These are phyloP conservation scores for Nigrospora oryzae DNA, from an alignment of 2,329 filamentous ascomycete species.

Conservation along the genomic window DNA sequence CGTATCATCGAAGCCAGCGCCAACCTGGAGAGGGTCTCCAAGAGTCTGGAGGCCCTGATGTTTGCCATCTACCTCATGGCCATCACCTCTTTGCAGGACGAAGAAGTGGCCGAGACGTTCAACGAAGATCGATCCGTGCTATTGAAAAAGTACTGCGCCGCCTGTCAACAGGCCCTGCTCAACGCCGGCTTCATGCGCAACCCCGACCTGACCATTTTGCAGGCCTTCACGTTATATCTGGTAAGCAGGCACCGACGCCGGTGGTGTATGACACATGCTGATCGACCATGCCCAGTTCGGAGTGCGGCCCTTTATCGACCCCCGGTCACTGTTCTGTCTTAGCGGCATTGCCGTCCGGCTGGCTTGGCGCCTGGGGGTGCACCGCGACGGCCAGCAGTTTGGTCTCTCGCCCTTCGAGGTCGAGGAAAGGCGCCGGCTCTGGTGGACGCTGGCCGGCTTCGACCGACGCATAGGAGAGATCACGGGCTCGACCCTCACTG, in stretches of 20 bases:
- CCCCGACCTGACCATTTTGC: constrained; percentile 55
- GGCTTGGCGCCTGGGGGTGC: constrained; percentile 60
- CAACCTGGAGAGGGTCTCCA: constrained; percentile 43
- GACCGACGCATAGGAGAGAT: constrained; percentile 63
- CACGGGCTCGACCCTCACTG: constrained; percentile 48
- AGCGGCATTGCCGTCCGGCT: constrained; percentile 59
- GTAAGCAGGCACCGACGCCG: constrained; percentile 30
- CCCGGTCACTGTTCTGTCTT: constrained; percentile 50
- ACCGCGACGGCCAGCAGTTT: constrained; percentile 50
- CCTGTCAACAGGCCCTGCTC: constrained; percentile 55
- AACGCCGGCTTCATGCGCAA: constrained; percentile 60
- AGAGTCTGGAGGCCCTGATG: constrained; percentile 57
- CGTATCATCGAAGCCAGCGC: constrained; percentile 54
- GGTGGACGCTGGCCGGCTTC: constrained; percentile 64
- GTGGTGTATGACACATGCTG: constrained; percentile 3
- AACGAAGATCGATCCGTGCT: constrained; percentile 42
- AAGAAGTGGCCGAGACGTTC: constrained; percentile 42
- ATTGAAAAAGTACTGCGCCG: constrained; percentile 44
- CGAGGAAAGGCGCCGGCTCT: constrained; percentile 63
- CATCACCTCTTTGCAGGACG: constrained; percentile 47
- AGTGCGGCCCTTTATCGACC: constrained; percentile 50
- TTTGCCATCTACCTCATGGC: constrained; percentile 57
- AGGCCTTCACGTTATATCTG: constrained; percentile 60
- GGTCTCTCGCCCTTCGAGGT: constrained; percentile 49
- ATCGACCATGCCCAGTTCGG: constrained; percentile 36